A percentile compares a stretch with the other conserved stretches of the same genome.
These are phyloP conservation scores for Drosera spatulata DNA, from an alignment of 179 eudicot genomes.

Conservation along the genomic window DNA sequence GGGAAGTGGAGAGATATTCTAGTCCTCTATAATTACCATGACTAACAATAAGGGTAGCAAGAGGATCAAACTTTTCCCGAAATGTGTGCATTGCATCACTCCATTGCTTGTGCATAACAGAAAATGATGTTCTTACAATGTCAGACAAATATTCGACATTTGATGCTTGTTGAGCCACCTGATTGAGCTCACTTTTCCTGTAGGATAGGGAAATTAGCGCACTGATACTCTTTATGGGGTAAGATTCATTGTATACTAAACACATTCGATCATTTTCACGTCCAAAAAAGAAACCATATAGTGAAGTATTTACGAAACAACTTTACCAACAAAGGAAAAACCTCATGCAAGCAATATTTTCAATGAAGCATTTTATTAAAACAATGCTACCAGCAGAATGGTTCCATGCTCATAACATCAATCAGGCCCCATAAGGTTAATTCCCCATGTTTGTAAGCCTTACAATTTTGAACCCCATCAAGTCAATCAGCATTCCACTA, in stretches of 20 bases:
- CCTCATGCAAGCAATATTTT: no score
- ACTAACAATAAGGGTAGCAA: constrained; percentile 62
- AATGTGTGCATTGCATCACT: constrained; percentile 75
- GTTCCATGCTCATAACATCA: no score
- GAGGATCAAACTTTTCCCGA: constrained; percentile 71
- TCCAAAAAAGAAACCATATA: no score
- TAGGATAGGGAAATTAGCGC: neutral
- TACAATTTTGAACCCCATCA: no score
- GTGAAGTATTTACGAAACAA: no score
- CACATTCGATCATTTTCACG: neutral
- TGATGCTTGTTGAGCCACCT: constrained; percentile 97
- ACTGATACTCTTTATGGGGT: neutral
- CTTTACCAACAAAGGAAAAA: no score
- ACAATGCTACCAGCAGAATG: no score
- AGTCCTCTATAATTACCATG: constrained; percentile 43
- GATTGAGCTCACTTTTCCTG: constrained; percentile 96
- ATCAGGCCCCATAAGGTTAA: no score
- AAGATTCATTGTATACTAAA: constrained; percentile 1
- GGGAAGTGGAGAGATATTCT: neutral
- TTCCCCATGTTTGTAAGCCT: no score
- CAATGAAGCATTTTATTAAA: no score
- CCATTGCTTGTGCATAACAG: constrained; percentile 95
- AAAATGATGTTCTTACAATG: constrained; percentile 73
- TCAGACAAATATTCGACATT: constrained; percentile 81
- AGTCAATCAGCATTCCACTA: no score